Conservation (phyloP, 306 rosid genomes). For the Styphnolobium japonicum region DNA sequence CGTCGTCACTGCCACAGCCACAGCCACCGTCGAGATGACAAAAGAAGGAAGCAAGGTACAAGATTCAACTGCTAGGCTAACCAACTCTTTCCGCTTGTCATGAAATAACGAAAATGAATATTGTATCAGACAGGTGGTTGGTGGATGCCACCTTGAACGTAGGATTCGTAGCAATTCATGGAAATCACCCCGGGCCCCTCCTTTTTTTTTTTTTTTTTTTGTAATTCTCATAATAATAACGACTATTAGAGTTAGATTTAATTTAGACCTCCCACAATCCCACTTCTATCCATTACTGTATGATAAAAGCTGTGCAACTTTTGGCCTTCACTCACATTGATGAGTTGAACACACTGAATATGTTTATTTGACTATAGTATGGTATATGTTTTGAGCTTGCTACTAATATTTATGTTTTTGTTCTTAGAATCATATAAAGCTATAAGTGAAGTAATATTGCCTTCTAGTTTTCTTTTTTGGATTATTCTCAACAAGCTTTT, state of each 20-base stretch:
- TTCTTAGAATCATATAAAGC: too few relatives aligned
- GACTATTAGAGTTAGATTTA: background rate
- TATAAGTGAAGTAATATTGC: too few relatives aligned
- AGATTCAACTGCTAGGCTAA: constrained; percentile 4
- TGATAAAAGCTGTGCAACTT: background rate
- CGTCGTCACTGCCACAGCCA: background rate
- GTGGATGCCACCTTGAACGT: constrained; percentile 16
- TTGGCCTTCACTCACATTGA: too few relatives aligned
- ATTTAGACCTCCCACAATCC: background rate
- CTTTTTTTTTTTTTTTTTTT: background rate
- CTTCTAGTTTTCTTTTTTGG: background rate
- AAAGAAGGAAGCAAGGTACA: background rate
- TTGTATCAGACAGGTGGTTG: constrained; percentile 20
- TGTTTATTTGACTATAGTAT: background rate
- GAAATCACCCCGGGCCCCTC: background rate
- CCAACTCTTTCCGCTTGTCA: background rate
- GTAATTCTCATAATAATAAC: background rate
- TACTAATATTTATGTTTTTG: background rate
- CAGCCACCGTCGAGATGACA: background rate
- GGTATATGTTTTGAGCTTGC: background rate
- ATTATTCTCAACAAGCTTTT: background rate
- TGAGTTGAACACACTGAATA: background rate
- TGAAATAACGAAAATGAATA: background rate
- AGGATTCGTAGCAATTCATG: constrained; percentile 32
- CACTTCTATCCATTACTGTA: background rate